Base-by-base conservation (phyloP, 106 monocot genomes). In the Platanthera guangdongensis region DNA sequence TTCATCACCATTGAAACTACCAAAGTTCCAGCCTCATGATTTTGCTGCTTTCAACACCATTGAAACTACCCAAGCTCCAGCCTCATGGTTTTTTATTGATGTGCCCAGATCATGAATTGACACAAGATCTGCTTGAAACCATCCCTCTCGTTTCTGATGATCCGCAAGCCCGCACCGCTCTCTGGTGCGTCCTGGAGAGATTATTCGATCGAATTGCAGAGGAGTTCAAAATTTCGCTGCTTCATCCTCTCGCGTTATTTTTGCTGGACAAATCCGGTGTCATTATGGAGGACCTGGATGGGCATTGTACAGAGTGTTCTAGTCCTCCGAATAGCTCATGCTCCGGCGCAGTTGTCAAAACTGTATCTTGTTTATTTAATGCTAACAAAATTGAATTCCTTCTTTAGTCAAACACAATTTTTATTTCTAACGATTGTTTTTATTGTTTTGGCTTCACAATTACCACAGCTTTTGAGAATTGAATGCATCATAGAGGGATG, bases 121-220 rank as follows among this genome's bases (percentile, higher is more conserved):
- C 91, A 8, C 75, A 91, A 28, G 86, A 85, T 5, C 77, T 97
- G 51, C 83, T 97, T 68, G 91, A 97, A 9, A 86, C 83, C 50
- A 76, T 97, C 57, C 89, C 97, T 22, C 71, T 97, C 39, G 77
- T 94, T 73, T 73, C 91, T 28, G 81, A 83, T 68, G 97, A 97
- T 55, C 14, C 53, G 8, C 81, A 84, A 88, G 86, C 91, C 8
- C 77, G 89, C 62, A 79, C 76, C 76, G 94, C 91, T 52, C 71
- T 91, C 7, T 97, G 97, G 97, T 89, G 89, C 80, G 76, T 90
- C 52, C 74, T 97, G 10, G 68, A 77, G 49, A 80, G 78, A 47
- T 53, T 91, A 12, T 74, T 97, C 22, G 60, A 19, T 52, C 89
- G 88, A 70, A 52, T 86, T 74, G 73, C 82, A 67, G 81, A 78